Conservation (phyloP, 2,329 filamentous ascomycete genomes). For the Dryadomyces quercivorus region DNA sequence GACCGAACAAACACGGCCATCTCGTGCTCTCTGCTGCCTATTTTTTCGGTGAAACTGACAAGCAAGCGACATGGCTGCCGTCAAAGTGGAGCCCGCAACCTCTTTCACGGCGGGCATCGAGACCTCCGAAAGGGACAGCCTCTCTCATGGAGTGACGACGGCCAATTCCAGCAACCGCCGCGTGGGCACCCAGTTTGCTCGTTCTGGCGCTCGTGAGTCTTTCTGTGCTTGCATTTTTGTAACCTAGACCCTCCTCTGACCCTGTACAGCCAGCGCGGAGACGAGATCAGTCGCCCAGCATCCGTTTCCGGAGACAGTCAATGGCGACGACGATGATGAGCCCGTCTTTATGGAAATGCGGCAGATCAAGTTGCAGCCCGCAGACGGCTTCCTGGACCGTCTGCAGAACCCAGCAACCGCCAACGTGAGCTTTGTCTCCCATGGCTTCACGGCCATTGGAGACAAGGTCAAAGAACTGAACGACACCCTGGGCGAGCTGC, state of each 20-base stretch:
- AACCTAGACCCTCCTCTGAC: neutral
- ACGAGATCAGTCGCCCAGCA: slow-evolving; percentile 9
- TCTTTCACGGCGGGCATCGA: neutral
- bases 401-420: neutral
- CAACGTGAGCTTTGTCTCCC: slow-evolving; percentile 20
- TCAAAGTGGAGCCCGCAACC: neutral
- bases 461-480: slow-evolving; percentile 53
- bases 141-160: neutral
- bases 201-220: slow-evolving; percentile 16
- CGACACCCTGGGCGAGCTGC: slow-evolving; percentile 53
- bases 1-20: no score
- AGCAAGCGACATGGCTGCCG: neutral
- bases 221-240: neutral
- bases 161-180: neutral
- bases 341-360: slow-evolving; percentile 18
- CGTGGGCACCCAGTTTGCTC: neutral
- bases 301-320: neutral
- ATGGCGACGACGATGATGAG: slow-evolving; percentile 14
- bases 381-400: neutral
- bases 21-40: neutral
- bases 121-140: neutral
- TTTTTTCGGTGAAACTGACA: neutral
- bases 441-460: slow-evolving; percentile 42
- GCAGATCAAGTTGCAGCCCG: slow-evolving; percentile 4
- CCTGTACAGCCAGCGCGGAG: slow-evolving; percentile 16